A percentile compares a stretch with the other conserved stretches of the same genome.
phyloP scores from a whole-genome alignment of 148 eudicot genomes.

The Rhododendron ferrugineum region DNA sequence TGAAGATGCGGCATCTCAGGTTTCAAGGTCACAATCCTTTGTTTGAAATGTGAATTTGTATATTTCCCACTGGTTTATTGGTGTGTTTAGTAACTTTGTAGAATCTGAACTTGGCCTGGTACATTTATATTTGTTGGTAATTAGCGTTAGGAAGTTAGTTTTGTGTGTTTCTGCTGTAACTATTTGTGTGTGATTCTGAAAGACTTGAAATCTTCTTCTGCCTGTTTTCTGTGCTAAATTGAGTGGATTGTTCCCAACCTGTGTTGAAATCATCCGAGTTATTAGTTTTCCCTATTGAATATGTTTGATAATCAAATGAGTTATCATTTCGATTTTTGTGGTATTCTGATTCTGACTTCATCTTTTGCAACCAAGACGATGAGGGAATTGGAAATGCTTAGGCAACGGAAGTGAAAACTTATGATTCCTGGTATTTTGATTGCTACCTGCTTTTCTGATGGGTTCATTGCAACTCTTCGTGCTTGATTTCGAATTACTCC shows the following conservation, averaged over 20 bases:
- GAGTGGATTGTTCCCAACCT: background rate
- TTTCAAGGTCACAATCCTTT: constrained; percentile 23
- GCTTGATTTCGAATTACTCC: background rate
- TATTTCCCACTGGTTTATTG: constrained; percentile 6
- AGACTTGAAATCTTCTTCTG: background rate
- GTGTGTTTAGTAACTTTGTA: background rate
- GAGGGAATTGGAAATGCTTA: background rate
- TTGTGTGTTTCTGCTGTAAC: background rate
- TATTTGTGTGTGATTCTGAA: background rate
- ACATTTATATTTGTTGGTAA: background rate
- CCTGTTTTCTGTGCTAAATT: background rate
- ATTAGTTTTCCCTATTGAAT: background rate
- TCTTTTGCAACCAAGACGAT: background rate
- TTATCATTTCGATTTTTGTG: background rate
- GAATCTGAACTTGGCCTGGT: background rate
- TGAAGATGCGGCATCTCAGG: constrained; percentile 48
- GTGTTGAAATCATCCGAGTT: background rate
- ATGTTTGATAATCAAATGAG: background rate
- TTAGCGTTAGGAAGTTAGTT: background rate
- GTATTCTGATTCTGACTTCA: background rate
- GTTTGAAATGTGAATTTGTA: constrained; percentile 25
- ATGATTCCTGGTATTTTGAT: background rate
- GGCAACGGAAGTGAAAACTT: background rate
- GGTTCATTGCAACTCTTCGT: background rate
- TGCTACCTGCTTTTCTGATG: background rate